Conservation (phyloP, 1,284 basidiomycete genomes). For the Phaffia rhodozyma region DNA sequence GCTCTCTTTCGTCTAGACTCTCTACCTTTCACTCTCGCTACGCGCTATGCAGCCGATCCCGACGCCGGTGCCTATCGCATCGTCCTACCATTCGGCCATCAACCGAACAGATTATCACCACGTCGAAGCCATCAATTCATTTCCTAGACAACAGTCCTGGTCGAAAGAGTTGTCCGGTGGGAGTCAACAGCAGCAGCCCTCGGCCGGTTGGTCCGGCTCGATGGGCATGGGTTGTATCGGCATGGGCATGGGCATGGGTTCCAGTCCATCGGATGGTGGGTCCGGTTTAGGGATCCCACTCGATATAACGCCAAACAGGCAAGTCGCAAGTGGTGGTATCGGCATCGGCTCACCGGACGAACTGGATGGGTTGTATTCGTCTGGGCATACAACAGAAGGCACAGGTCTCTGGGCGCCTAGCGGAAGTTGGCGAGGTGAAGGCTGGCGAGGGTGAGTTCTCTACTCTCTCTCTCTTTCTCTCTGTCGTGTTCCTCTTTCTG, state of each 20-base stretch:
- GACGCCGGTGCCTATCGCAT: conserved; percentile 4
- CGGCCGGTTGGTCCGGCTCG: no score
- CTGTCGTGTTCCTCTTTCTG: not conserved
- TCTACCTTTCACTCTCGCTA: no score
- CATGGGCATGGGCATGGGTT: no score
- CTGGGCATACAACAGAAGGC: not conserved
- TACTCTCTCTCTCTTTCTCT: not conserved
- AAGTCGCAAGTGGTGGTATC: not conserved
- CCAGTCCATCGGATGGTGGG: not conserved
- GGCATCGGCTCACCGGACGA: not conserved
- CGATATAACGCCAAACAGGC: conserved; percentile 1
- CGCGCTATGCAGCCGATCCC: not conserved
- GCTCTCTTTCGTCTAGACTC: no score
- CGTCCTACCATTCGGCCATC: not conserved
- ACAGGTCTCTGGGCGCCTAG: conserved; percentile 13
- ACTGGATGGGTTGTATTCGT: no score
- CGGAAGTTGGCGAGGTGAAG: conserved; percentile 17
- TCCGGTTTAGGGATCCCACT: not conserved
- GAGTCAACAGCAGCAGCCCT: no score
- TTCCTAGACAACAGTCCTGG: conserved; percentile 7
- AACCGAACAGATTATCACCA: not conserved
- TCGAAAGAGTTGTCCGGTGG: not conserved
- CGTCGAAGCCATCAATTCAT: not conserved
- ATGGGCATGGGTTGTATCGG: no score
- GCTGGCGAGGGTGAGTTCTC: conserved; percentile 17